Base-by-base conservation (phyloP, 352 stramenopile genomes). In the Phytophthora ramorum region DNA sequence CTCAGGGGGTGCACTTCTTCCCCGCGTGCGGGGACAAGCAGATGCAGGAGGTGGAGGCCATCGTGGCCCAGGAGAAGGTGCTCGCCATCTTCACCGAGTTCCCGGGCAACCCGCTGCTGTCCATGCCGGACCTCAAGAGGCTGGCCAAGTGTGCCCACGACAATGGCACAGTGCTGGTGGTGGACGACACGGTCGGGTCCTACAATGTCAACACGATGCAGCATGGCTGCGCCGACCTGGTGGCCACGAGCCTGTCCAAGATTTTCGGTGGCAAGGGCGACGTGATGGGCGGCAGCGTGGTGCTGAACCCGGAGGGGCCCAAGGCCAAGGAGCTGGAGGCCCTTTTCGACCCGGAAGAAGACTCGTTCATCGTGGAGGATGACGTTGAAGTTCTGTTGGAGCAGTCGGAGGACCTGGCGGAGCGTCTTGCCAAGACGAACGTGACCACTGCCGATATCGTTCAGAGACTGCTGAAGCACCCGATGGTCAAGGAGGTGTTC, bases 21-120 rank as follows among this genome's bases (percentile, higher is more conserved):
- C 89, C 92, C 0, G 78, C 78, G 2, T 88, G 88, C 7, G 79
- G 90, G 55, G 87, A 90, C 28, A 64, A 80, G 32, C 74, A 85
- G 57, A 73, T 92, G 53, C 8, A 76, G 16, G 63, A 89, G 58
- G 70, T 93, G 37, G 89, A 95, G 53, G 69, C 64, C 13, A 84
- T 97, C 38, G 66, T 93, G 22, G 73, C 79, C 30, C 81, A 77
- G 24, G 84, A 95, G 58, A 78, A 81, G 43, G 82, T 97, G 45
- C 79, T 92, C 4, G 93, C 76, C 9, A 85, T 98, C 56, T 97
- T 98, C 66, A 97, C 92, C 10, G 95, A 98, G 71, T 97, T 98
- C 45, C 95, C 93, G 3, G 89, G 86, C 30, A 98, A 98, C 74
- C 95, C 95, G 26, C 65, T 98, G 56, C 71, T 98, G 44, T 86